Percentiles rank a stretch among this genome's conserved stretches.
These are phyloP conservation scores for Rosa persica DNA, from an alignment of 306 rosid genomes.

Conservation along the genomic window DNA sequence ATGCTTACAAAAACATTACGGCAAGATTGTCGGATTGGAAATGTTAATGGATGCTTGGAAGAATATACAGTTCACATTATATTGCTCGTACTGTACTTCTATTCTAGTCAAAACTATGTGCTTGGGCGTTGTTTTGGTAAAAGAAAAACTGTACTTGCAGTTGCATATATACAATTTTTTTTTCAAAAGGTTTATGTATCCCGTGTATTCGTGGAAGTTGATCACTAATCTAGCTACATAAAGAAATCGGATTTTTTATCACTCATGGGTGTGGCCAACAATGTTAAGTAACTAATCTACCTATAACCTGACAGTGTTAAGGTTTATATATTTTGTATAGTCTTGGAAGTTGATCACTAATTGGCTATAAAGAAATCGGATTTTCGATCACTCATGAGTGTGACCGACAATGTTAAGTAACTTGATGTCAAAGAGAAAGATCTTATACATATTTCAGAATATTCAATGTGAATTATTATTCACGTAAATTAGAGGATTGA, in stretches of 20 bases:
- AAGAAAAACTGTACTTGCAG: background rate
- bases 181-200: background rate
- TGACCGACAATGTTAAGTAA: conserved; percentile 16
- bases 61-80: background rate
- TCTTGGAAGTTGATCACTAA: background rate
- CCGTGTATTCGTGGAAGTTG: background rate
- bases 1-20: conserved; percentile 11
- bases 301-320: no score
- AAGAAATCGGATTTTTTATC: background rate
- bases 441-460: background rate
- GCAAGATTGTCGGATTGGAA: conserved; percentile 10
- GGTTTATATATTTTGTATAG: background rate
- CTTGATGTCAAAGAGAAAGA: background rate
- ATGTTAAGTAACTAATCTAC: conserved; percentile 18
- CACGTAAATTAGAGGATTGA: background rate
- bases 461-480: background rate
- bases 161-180: background rate
- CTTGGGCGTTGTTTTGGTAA: background rate
- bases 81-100: conserved; percentile 11
- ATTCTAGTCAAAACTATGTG: conserved; percentile 2
- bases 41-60: background rate
- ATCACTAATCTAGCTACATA: background rate
- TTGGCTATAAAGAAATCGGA: background rate
- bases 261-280: background rate
- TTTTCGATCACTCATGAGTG: background rate